Conservation (phyloP, 2,329 filamentous ascomycete genomes). For the Cladophialophora yegresii region DNA sequence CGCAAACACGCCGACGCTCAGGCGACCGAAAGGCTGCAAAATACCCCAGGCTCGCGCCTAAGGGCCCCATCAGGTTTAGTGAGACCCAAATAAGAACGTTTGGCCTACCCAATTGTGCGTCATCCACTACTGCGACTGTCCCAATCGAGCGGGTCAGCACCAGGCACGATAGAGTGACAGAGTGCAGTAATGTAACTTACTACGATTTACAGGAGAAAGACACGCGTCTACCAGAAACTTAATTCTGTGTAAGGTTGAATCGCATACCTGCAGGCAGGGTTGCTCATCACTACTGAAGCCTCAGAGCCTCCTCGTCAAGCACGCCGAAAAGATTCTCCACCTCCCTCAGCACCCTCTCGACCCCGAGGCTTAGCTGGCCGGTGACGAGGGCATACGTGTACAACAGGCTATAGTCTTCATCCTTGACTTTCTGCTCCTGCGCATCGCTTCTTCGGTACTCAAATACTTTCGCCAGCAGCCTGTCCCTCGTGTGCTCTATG, state of each 20-base stretch:
- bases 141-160: background rate
- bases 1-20: background rate
- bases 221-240: background rate
- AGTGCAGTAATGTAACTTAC: background rate
- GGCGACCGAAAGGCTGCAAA: slow-evolving; percentile 7
- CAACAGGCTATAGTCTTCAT: slow-evolving; percentile 79
- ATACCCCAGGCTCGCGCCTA: background rate
- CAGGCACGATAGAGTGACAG: too few species aligned
- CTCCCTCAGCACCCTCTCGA: slow-evolving; percentile 56
- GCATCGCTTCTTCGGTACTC: slow-evolving; percentile 74
- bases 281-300: slow-evolving; percentile 49
- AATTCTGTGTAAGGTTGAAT: background rate
- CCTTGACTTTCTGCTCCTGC: slow-evolving; percentile 48
- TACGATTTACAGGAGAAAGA: background rate
- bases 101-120: background rate
- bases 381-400: slow-evolving; percentile 81
- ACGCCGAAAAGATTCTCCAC: slow-evolving; percentile 63
- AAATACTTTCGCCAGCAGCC: slow-evolving; percentile 82
- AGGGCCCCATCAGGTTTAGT: background rate
- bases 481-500: slow-evolving; percentile 76
- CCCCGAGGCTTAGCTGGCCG: slow-evolving; percentile 60
- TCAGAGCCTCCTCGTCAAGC: slow-evolving; percentile 62
- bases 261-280: background rate
- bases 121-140: too few species aligned
- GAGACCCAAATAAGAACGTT: background rate